Conservation (phyloP, 306 rosid genomes). For the Dryas drummondii region DNA sequence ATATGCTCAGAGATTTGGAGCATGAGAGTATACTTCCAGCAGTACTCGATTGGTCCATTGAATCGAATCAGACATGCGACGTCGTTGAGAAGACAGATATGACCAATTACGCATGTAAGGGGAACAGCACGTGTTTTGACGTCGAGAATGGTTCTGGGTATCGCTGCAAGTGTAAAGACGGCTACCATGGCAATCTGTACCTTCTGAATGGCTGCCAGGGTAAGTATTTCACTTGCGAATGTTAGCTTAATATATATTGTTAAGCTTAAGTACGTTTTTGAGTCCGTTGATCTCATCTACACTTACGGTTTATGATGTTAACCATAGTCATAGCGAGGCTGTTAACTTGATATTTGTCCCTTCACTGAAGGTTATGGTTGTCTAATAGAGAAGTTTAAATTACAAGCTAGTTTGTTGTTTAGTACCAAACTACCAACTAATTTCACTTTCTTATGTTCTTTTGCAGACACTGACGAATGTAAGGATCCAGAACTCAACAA, state of each 20-base stretch:
- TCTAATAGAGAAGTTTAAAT: too few species aligned
- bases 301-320: too few species aligned
- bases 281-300: too few species aligned
- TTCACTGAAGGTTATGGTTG: too few species aligned
- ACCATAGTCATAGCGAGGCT: too few species aligned
- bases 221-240: neutral
- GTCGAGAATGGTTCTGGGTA: constrained; percentile 22
- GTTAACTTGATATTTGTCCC: too few species aligned
- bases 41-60: constrained; percentile 47
- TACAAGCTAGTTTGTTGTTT: too few species aligned
- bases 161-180: constrained; percentile 35
- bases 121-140: neutral
- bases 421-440: too few species aligned
- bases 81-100: neutral
- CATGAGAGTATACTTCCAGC: neutral
- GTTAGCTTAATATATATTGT: too few species aligned
- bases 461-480: constrained; percentile 25
- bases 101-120: constrained; percentile 18
- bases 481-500: neutral
- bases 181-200: constrained; percentile 49
- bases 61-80: constrained; percentile 1
- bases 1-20: neutral
- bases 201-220: constrained; percentile 37
- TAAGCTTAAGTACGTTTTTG: too few species aligned
- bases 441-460: neutral